Percentiles rank a stretch among this genome's conserved stretches.
Evolutionary conservation across 192 early-diverging fungal genomes (phyloP).

Genomic region (Coemansia sp.): DNA sequence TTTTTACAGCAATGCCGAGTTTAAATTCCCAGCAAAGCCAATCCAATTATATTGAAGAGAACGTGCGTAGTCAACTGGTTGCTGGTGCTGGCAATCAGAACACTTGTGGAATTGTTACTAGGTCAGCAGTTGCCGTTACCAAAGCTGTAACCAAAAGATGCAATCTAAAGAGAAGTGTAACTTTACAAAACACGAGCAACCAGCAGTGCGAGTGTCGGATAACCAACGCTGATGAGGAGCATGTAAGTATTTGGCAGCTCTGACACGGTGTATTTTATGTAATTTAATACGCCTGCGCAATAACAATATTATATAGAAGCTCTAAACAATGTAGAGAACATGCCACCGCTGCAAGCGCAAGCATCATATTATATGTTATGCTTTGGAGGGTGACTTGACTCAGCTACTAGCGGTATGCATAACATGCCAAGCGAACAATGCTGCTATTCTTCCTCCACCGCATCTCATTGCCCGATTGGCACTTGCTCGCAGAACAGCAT

Average conservation of each 20-base stretch:
- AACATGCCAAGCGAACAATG: conserved; percentile 19
- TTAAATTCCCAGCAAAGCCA: background rate
- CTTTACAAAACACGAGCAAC: background rate
- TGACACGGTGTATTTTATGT: background rate
- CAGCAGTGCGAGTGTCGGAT: conserved; percentile 18
- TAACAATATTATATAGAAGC: background rate
- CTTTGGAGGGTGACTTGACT: background rate
- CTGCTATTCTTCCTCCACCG: background rate
- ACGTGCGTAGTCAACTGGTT: background rate
- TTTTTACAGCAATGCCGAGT: conserved; percentile 30
- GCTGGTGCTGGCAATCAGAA: background rate
- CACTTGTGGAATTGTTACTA: background rate
- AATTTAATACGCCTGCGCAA: background rate
- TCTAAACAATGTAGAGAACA: conserved; percentile 15
- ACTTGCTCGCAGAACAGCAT: conserved; percentile 16
- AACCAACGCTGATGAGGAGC: background rate
- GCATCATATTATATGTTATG: conserved; percentile 31
- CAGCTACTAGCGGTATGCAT: conserved; percentile 14
- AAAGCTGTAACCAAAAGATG: background rate
- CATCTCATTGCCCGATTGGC: conserved; percentile 16
- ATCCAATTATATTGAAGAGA: background rate
- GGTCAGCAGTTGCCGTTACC: background rate
- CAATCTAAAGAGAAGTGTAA: background rate
- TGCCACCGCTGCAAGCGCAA: conserved; percentile 35
- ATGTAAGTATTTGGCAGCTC: background rate